A percentile compares a stretch with the other conserved stretches of the same genome.
Conservation (phyloP, 176 grass and related monocot genomes). For the sorghum (Sorghum bicolor) region Sorghum_bicolor_NCBIv3 NC_012876.2:63201001-63201500, state of each 20-base stretch:
- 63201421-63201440: conserved; percentile 45
- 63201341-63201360: conserved; percentile 98
- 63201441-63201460: background rate
- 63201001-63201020: background rate
- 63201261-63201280: background rate
- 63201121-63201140: conserved; percentile 15
- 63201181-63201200: conserved; percentile 80
- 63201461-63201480: background rate
- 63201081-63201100: background rate
- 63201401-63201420: conserved; percentile 96
- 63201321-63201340: conserved; percentile 17
- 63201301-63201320: background rate
- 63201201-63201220: conserved; percentile 96
- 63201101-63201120: background rate
- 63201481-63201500: conserved; percentile 3
- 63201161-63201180: conserved; percentile 33
- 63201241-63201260: conserved; percentile 98
- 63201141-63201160: background rate
- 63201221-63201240: conserved; percentile 95
- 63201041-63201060: background rate
- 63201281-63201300: conserved; percentile 2
- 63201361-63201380: conserved; percentile 88
- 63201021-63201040: background rate
- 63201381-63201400: conserved; percentile 92
- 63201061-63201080: background rate